Evolutionary conservation across 1,284 basidiomycete genomes (phyloP), one percentile per base, ranked within the genome.

Genomic region (Apiotrichum sp.): DNA sequence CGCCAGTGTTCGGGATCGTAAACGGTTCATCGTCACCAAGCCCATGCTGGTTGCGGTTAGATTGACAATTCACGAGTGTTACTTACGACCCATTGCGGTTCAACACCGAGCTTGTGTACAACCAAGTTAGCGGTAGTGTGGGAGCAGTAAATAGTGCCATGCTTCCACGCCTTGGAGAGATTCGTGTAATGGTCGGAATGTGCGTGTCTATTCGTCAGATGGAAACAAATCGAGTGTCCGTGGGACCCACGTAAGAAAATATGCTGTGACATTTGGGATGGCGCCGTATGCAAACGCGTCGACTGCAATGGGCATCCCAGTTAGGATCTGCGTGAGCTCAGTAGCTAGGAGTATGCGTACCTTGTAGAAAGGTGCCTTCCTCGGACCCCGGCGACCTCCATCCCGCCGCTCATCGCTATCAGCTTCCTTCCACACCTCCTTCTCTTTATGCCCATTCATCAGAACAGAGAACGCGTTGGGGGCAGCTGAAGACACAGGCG

Each of bases 271-370:
- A 9, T 83, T 84, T 6, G 91, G 89, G 53, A 97, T 91, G n/a
- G 80, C 79, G 2, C 93, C 93, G 71, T 95, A 98, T 47, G 87
- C 83, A 73, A 98, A 98, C 1, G 92, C 93, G 68, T 98, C 95
- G 0, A 97, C 93, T 6, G 92, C 88, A 46, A 98, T 89, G 1
- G 93, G 92, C 93, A 98, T 97, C 2, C 96, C 95, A 62, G 91
- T 88, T 62, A 98, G 77, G n/a, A 82, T 76, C 72, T 80, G 59
- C 6, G n/a, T 47, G 34, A 45, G 44, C 52, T 6, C 7, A 16
- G 7, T 1, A 4, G 22, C 3, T 5, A 1, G 13, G 1, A 1
- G 6, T 50, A 0, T 6, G 56, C 64, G 46, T 46, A 93, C 83
- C 77, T 96, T 97, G 77, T 93, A 96, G 71, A 96, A 96, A 0